A percentile compares a stretch with the other conserved stretches of the same genome.
These are phyloP conservation scores for Boletellus deceptivus DNA, from an alignment of 1,284 basidiomycete species.

Conservation along the genomic window DNA sequence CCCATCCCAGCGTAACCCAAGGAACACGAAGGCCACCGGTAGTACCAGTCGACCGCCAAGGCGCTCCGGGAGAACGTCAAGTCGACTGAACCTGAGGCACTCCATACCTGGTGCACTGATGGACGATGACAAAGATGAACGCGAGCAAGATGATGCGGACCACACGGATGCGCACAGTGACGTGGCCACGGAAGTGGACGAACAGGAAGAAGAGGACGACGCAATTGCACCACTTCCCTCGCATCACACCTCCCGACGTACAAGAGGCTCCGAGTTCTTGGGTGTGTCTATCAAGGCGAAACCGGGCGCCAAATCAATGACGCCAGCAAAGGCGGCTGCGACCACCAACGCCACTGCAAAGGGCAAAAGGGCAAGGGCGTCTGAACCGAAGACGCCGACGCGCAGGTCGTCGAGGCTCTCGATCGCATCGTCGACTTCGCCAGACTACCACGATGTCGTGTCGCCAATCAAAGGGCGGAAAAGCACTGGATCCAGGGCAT, in stretches of 20 bases:
- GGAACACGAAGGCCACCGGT: neutral
- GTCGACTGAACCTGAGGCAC: slow-evolving; percentile 31
- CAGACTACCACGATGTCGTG: slow-evolving; percentile 18
- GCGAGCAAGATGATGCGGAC: slow-evolving; percentile 14
- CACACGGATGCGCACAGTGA: slow-evolving; percentile 28
- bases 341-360: slow-evolving; percentile 2
- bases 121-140: slow-evolving; percentile 43
- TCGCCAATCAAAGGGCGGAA: slow-evolving; percentile 29
- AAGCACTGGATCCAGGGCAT: slow-evolving; percentile 11
- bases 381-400: slow-evolving; percentile 26
- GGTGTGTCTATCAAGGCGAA: slow-evolving; percentile 10
- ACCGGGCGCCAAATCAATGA: slow-evolving; percentile 3
- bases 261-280: slow-evolving; percentile 22
- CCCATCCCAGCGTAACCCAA: slow-evolving; percentile 11
- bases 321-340: neutral
- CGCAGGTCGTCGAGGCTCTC: slow-evolving; percentile 33
- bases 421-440: slow-evolving; percentile 28
- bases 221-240: slow-evolving; percentile 51
- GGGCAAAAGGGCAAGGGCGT: slow-evolving; percentile 15
- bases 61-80: slow-evolving; percentile 15
- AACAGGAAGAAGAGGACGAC: slow-evolving; percentile 43
- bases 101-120: slow-evolving; percentile 56
- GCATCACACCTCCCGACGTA: slow-evolving; percentile 24
- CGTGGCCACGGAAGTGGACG: slow-evolving; percentile 18
- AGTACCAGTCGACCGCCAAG: neutral